Conservation (phyloP, 78 protist genomes). For the Bodo saltans region DNA sequence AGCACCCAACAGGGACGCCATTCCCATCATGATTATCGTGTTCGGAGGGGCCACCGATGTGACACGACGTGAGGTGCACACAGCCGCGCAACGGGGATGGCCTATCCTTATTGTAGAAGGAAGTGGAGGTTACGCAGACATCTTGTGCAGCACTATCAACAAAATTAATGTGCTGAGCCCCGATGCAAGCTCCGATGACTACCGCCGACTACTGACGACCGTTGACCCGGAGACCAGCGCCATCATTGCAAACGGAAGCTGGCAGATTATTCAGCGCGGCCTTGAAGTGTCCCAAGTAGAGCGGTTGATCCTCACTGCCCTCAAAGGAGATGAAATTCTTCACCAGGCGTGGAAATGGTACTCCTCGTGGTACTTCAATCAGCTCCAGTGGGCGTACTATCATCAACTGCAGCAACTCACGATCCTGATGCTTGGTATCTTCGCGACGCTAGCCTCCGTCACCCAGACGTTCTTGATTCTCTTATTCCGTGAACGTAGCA, state of each 20-base stretch:
- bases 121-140: constrained; percentile 12
- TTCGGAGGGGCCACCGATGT: not conserved
- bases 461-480: constrained; percentile 1
- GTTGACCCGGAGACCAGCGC: not conserved
- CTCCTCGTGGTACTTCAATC: constrained; percentile 6
- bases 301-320: not conserved
- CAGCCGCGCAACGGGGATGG: not conserved
- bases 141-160: constrained; percentile 12
- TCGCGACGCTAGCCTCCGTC: constrained; percentile 13
- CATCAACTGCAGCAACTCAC: not conserved
- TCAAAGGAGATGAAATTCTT: constrained; percentile 16
- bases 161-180: not conserved
- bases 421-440: not conserved
- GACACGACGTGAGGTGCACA: not conserved
- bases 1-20: not conserved
- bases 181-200: constrained; percentile 27
- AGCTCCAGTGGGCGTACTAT: not conserved
- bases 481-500: not conserved
- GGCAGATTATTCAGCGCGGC: not conserved
- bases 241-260: not conserved
- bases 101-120: constrained; percentile 9
- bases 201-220: constrained; percentile 6
- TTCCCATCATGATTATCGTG: not conserved
- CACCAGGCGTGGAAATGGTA: constrained; percentile 17
- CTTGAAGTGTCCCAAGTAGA: not conserved